Percentiles rank a stretch among this genome's conserved stretches.
Conservation (phyloP, 2,329 filamentous ascomycete species). For the Alternaria dauci region DNA sequence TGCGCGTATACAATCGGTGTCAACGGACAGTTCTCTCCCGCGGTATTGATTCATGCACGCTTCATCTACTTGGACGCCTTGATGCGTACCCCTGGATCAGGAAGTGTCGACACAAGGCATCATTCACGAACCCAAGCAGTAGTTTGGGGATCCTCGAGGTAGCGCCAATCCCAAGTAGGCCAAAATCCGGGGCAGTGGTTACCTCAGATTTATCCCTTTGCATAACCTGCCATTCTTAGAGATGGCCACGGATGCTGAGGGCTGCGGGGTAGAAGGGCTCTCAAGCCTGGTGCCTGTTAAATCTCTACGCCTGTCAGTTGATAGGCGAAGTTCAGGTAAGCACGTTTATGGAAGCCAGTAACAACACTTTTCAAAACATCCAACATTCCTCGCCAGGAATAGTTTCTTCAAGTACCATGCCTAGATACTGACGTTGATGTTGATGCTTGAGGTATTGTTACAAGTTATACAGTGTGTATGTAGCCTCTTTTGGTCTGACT, state of each 20-base stretch:
- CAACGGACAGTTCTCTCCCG: background rate
- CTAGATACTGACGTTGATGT: background rate
- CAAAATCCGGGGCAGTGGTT: background rate
- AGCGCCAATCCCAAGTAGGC: background rate
- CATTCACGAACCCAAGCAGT: background rate
- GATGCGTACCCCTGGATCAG: background rate
- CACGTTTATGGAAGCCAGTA: background rate
- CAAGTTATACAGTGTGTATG: background rate
- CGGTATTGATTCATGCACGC: background rate
- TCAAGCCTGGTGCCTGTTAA: too few species aligned
- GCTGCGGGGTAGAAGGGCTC: too few species aligned
- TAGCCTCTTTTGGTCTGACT: background rate
- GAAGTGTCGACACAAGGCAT: background rate
- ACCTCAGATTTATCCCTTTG: too few species aligned
- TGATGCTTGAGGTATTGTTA: background rate
- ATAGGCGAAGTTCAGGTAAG: background rate
- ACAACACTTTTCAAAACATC: background rate
- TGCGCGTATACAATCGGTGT: background rate
- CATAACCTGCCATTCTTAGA: too few species aligned
- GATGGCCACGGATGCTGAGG: too few species aligned
- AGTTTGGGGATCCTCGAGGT: background rate
- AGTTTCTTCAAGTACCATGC: background rate
- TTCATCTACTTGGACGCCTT: background rate
- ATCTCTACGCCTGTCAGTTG: background rate
- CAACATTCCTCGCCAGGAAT: too few species aligned